phyloP scores from a whole-genome alignment of 768 basidiomycete species.

The Psilocybe azurescens region DNA sequence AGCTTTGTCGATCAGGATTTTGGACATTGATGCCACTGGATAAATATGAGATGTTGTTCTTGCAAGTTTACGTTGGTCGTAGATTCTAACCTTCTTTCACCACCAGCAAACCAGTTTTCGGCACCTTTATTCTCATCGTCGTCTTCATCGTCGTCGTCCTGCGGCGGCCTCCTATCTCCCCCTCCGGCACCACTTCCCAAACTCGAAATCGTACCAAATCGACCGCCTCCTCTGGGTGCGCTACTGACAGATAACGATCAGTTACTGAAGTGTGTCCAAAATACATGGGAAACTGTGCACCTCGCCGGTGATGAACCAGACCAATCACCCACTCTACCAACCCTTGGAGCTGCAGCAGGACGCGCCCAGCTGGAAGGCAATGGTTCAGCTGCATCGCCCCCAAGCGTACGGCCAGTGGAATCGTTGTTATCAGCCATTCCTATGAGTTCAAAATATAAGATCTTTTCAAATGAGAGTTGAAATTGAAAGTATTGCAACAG shows the following conservation, averaged over 20 bases:
- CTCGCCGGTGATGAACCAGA: conserved; percentile 29
- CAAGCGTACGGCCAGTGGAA: conserved; percentile 48
- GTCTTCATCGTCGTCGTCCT: conserved; percentile 58
- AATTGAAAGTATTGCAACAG: background rate
- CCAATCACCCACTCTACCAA: conserved; percentile 64
- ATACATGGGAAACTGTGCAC: conserved; percentile 23
- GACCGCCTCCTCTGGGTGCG: conserved; percentile 22
- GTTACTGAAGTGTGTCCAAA: background rate
- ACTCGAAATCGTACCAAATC: conserved; percentile 35
- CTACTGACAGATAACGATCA: conserved; percentile 11
- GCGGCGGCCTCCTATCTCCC: conserved; percentile 28
- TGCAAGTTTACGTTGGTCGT: background rate
- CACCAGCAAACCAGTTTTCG: conserved; percentile 91
- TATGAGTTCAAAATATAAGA: background rate
- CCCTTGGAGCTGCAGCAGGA: conserved; percentile 41
- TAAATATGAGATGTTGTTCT: background rate
- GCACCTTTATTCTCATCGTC: conserved; percentile 53
- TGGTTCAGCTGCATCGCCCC: conserved; percentile 52
- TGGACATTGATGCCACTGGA: conserved; percentile 86
- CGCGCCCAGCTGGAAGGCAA: conserved; percentile 53
- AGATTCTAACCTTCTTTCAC: conserved; percentile 77
- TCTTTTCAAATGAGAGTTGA: background rate
- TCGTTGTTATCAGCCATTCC: conserved; percentile 45
- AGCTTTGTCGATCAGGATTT: conserved; percentile 68
- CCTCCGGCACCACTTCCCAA: conserved; percentile 26